Evolutionary conservation across 2,329 filamentous ascomycete genomes (phyloP), one percentile per base, ranked within the genome.

Genomic region (Dendryphion nanum): DNA sequence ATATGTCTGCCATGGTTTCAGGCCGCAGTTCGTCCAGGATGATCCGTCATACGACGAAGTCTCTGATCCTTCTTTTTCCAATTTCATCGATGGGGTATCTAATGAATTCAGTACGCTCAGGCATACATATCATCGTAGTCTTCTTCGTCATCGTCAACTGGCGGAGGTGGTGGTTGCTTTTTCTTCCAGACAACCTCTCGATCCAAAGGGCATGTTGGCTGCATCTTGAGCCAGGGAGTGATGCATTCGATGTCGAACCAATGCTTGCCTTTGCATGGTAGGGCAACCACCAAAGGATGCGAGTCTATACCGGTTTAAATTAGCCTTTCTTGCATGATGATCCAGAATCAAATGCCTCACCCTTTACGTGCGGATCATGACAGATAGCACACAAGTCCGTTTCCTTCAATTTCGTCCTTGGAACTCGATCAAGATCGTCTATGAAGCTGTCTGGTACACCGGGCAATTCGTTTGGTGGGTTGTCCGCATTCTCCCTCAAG

Each of bases 221-320:
- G 77, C 38, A 83, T 66, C 47, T 81, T 75, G 45, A 84, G 61
- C 81, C 81, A 84, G 1, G 81, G 80, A 41, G 73, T 65, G 44
- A 84, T 78, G 59, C 81, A 84, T 51, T 83, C 80, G 18, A 83
- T 59, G 62, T 84, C 81, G 60, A 83, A 83, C 15, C 78, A 53
- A 57, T 84, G 81, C 24, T 74, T 74, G 13, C 74, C 68, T 56
- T 83, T 78, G 48, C 81, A 84, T 7, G 80, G 78, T 20, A 84
- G 59, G 18, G 73, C 71, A 31, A 84, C 79, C 23, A 83, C 77
- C 14, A 84, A 73, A n/a, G 81, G 80, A 49, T 82, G 80, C 30
- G 73, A 48, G 47, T 82, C 70, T 72, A 44, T 40, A 30, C 36
- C 13, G 30, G 4, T 35, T 30, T 33, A 37, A 30, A 38, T 61